A percentile compares a stretch with the other conserved stretches of the same genome.
Evolutionary conservation across 345 rosid genomes (phyloP).

Genomic region (Euclidium syriacum): DNA sequence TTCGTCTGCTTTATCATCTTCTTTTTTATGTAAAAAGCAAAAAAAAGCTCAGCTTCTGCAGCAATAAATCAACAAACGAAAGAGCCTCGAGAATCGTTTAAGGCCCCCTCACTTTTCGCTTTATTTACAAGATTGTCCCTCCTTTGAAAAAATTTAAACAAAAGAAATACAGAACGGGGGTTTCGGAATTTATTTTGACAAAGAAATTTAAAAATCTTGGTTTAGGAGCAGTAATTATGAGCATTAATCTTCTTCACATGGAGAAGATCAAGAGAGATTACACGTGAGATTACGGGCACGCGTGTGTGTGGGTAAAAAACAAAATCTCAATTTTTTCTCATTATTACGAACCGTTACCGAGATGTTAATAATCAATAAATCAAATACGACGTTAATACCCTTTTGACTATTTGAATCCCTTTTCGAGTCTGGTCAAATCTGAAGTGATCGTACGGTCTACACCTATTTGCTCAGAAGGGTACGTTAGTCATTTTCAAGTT

Average conservation of each 20-base stretch:
- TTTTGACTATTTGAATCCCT: background rate
- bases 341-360: conserved; percentile 16
- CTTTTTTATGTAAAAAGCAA: background rate
- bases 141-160: background rate
- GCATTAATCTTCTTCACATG: conserved; percentile 29
- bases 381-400: background rate
- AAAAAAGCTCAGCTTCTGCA: conserved; percentile 13
- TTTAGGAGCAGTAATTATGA: conserved; percentile 17
- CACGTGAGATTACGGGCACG: conserved; percentile 26
- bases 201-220: conserved; percentile 5
- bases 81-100: conserved; percentile 3
- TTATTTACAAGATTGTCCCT: conserved; percentile 16
- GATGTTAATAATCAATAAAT: too few relatives aligned
- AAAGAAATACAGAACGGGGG: background rate
- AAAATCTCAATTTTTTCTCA: background rate
- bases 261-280: background rate
- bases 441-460: background rate
- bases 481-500: conserved; percentile 1
- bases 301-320: conserved; percentile 16
- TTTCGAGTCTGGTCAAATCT: conserved; percentile 13
- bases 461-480: conserved; percentile 10
- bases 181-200: conserved; percentile 1
- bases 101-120: background rate
- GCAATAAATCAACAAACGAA: background rate
- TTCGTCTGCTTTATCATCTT: conserved; percentile 11